Percentiles rank a stretch among this genome's conserved stretches.
Conservation (phyloP, 352 stramenopile genomes). For the Phytophthora idaei region DNA sequence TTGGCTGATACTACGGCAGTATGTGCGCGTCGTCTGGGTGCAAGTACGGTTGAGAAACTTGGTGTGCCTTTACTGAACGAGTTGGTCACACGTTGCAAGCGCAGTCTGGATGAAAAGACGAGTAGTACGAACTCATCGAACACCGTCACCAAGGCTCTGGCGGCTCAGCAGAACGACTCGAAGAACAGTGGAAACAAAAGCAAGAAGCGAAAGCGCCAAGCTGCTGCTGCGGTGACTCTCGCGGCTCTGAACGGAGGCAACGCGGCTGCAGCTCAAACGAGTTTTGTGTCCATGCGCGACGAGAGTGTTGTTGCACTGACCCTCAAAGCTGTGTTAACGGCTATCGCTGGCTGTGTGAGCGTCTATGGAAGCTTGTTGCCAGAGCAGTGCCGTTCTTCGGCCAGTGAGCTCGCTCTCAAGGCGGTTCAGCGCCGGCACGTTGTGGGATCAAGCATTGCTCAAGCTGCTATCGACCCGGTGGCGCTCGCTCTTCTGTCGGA, state of each 20-base stretch:
- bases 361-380: constrained; percentile 72
- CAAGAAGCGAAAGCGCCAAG: constrained; percentile 87
- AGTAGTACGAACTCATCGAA: constrained; percentile 9
- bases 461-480: constrained; percentile 42
- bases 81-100: constrained; percentile 61
- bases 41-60: constrained; percentile 76
- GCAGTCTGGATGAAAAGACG: constrained; percentile 46
- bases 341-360: constrained; percentile 60
- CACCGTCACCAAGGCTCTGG: constrained; percentile 20
- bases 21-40: constrained; percentile 62
- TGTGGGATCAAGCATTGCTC: constrained; percentile 21
- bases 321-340: constrained; percentile 52
- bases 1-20: constrained; percentile 54
- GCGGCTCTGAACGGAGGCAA: constrained; percentile 37
- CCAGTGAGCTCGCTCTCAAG: constrained; percentile 53
- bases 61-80: constrained; percentile 69
- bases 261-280: constrained; percentile 14
- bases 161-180: constrained; percentile 22
- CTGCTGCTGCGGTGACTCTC: constrained; percentile 53
- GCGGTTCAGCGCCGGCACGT: constrained; percentile 37
- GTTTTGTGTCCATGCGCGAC: constrained; percentile 67
- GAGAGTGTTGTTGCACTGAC: constrained; percentile 48
- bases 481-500: constrained; percentile 63
- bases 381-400: constrained; percentile 42
- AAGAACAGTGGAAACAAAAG: constrained; percentile 52